Evolutionary conservation across 164 flowering plant species (phyloP).

Genomic region (Aristolochia contorta): DNA sequence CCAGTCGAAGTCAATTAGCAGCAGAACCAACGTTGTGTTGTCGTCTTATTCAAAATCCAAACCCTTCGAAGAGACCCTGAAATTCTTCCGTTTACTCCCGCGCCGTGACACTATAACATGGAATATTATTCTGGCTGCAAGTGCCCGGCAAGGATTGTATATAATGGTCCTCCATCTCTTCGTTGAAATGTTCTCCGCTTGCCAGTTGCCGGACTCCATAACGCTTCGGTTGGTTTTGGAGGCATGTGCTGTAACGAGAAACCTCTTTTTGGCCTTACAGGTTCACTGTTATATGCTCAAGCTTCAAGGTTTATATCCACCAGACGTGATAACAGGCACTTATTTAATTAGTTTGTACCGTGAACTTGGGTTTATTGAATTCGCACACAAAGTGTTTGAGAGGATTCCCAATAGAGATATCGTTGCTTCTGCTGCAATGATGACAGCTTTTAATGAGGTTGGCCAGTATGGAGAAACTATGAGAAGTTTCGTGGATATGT

Average conservation of each 20-base stretch:
- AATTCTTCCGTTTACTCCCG: slow-evolving; percentile 14
- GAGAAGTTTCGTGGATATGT: slow-evolving; percentile 11
- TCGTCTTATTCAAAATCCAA: slow-evolving; percentile 16
- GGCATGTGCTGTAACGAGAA: slow-evolving; percentile 7
- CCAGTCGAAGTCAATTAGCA: neutral
- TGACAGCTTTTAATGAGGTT: slow-evolving; percentile 16
- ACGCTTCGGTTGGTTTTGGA: slow-evolving; percentile 17
- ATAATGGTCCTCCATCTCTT: slow-evolving; percentile 11
- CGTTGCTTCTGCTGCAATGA: slow-evolving; percentile 17
- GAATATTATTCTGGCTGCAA: slow-evolving; percentile 15
- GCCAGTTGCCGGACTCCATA: slow-evolving; percentile 8
- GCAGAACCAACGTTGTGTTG: slow-evolving; percentile 7
- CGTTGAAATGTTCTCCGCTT: slow-evolving; percentile 12
- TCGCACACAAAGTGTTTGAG: slow-evolving; percentile 16
- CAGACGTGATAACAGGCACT: slow-evolving; percentile 15
- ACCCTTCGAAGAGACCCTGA: slow-evolving; percentile 14
- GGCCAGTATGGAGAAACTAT: slow-evolving; percentile 12
- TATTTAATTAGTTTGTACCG: slow-evolving; percentile 11
- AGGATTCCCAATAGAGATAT: slow-evolving; percentile 10
- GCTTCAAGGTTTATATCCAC: slow-evolving; percentile 3
- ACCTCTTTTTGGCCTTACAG: slow-evolving; percentile 12
- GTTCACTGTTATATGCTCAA: slow-evolving; percentile 17
- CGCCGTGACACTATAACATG: slow-evolving; percentile 18
- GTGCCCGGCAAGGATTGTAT: slow-evolving; percentile 6
- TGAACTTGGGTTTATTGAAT: slow-evolving; percentile 6